A percentile compares a stretch with the other conserved stretches of the same genome.
Conservation (phyloP, 2,329 filamentous ascomycete genomes). For the Alternaria incomplexa region DNA sequence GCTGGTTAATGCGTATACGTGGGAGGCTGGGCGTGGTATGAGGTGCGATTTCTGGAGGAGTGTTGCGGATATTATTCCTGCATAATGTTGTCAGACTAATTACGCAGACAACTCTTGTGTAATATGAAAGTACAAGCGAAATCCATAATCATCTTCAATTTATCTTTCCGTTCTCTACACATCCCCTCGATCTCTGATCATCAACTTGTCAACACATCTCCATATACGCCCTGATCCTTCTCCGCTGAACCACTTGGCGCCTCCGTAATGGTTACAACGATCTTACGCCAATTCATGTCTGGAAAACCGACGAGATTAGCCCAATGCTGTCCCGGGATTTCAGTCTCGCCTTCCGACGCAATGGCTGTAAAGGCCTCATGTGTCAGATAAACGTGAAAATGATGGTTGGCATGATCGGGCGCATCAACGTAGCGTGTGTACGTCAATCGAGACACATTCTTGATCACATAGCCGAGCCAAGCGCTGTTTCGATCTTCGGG, state of each 20-base stretch:
- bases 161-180: neutral
- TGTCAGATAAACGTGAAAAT: neutral
- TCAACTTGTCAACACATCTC: neutral
- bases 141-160: neutral
- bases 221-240: neutral
- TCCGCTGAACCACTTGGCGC: neutral
- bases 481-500: neutral
- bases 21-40: slow-evolving; percentile 17
- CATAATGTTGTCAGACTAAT: neutral
- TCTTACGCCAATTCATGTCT: neutral
- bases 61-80: slow-evolving; percentile 5
- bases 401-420: neutral
- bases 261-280: neutral
- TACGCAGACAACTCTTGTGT: neutral
- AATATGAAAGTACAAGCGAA: neutral
- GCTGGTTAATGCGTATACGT: slow-evolving; percentile 15
- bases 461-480: neutral
- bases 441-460: neutral
- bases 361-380: neutral
- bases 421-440: neutral
- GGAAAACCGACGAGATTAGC: neutral
- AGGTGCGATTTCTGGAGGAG: slow-evolving; percentile 19
- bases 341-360: neutral
- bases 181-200: neutral
- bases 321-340: neutral